These are phyloP conservation scores for Trypanosoma congolense DNA, from an alignment of 208 protist genomes.

Conservation along the genomic window DNA sequence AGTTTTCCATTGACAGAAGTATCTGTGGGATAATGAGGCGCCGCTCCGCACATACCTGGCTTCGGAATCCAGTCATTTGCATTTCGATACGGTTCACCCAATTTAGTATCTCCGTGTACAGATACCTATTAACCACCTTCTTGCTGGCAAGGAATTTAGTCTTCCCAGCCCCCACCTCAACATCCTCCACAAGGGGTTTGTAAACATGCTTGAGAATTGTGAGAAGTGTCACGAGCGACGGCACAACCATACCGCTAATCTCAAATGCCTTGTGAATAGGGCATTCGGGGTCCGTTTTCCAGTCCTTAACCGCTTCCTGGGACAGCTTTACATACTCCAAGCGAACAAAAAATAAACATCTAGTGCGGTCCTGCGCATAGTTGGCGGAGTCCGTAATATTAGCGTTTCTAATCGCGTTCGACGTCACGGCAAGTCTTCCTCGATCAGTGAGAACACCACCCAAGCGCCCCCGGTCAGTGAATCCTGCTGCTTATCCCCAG, in stretches of 20 bases:
- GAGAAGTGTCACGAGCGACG: constrained; percentile 78
- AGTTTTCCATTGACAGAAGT: constrained; percentile 65
- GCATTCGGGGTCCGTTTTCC: constrained; percentile 44
- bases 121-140: constrained; percentile 48
- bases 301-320: constrained; percentile 50
- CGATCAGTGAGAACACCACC: constrained; percentile 2
- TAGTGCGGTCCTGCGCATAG: constrained; percentile 61
- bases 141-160: constrained; percentile 15
- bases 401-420: constrained; percentile 57
- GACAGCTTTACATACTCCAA: constrained; percentile 54
- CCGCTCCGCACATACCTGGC: constrained; percentile 84
- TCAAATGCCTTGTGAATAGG: constrained; percentile 80
- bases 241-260: constrained; percentile 67
- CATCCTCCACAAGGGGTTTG: constrained; percentile 71
- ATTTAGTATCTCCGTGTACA: constrained; percentile 80
- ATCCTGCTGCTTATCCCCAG: constrained; percentile 12
- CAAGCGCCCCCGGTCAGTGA: constrained; percentile 1
- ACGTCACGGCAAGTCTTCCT: constrained; percentile 52
- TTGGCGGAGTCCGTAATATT: constrained; percentile 84
- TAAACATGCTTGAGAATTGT: constrained; percentile 72
- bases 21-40: constrained; percentile 84
- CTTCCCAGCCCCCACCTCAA: constrained; percentile 36
- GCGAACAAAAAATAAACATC: constrained; percentile 81
- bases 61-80: constrained; percentile 84
- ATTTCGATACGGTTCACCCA: constrained; percentile 85